Evolutionary conservation across 2,329 filamentous ascomycete genomes (phyloP).

Genomic region (Pseudocercospora fijiensis): DNA sequence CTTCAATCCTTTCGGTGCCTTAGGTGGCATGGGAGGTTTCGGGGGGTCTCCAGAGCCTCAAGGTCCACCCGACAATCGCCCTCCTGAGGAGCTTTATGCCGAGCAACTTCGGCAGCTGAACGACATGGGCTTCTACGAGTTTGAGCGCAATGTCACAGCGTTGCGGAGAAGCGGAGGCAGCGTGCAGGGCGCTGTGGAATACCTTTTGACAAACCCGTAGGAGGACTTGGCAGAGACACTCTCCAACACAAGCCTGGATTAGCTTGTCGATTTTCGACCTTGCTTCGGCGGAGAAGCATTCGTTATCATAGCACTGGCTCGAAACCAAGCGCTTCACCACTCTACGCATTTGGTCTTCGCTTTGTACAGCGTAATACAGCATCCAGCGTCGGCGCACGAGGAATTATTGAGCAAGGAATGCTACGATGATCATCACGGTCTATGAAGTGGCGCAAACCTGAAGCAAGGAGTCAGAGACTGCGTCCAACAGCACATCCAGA

Average conservation of each 20-base stretch:
- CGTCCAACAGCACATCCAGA: background rate
- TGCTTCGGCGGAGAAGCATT: background rate
- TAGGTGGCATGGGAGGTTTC: conserved; percentile 36
- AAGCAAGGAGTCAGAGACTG: background rate
- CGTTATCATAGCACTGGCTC: conserved; percentile 10
- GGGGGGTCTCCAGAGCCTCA: conserved; percentile 41
- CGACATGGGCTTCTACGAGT: conserved; percentile 98
- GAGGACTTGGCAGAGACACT: background rate
- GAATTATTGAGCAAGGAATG: conserved; percentile 7
- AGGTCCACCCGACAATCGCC: conserved; percentile 73
- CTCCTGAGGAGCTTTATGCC: conserved; percentile 90
- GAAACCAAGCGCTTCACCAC: conserved; percentile 7
- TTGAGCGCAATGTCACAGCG: conserved; percentile 87
- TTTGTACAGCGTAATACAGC: conserved; percentile 20
- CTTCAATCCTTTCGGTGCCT: conserved; percentile 47
- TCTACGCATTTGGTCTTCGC: conserved; percentile 4
- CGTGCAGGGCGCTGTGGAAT: conserved; percentile 86
- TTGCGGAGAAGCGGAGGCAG: conserved; percentile 85
- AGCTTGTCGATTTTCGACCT: background rate
- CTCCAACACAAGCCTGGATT: background rate
- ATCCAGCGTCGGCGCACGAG: conserved; percentile 26
- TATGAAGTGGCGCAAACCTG: background rate
- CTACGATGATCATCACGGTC: conserved; percentile 5
- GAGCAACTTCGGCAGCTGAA: conserved; percentile 89
- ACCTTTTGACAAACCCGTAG: conserved; percentile 49